Conservation (phyloP, 345 rosid genomes). For the Arabis alpina region DNA sequence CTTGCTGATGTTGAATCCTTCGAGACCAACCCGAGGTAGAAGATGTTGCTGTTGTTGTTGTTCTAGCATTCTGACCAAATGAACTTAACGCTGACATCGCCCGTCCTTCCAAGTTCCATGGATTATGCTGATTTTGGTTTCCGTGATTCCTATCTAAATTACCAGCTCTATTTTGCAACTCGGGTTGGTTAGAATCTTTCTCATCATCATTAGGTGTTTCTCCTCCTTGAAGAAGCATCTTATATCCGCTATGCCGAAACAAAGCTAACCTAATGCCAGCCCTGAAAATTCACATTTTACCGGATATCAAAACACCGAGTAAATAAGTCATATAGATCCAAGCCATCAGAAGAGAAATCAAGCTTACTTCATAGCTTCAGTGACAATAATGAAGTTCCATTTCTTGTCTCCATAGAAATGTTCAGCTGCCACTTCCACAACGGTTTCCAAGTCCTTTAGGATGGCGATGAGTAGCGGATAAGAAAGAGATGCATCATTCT, state of each 20-base stretch:
- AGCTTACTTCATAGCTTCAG: conserved; percentile 83
- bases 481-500: conserved; percentile 57
- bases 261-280: conserved; percentile 67
- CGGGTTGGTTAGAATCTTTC: conserved; percentile 45
- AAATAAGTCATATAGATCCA: not conserved
- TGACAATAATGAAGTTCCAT: conserved; percentile 83
- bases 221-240: conserved; percentile 94
- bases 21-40: conserved; percentile 58
- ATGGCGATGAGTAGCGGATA: conserved; percentile 76
- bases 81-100: conserved; percentile 79
- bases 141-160: conserved; percentile 37
- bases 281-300: conserved; percentile 51
- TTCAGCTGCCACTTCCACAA: conserved; percentile 88
- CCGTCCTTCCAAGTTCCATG: conserved; percentile 77
- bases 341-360: conserved; percentile 22
- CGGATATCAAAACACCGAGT: conserved; percentile 1
- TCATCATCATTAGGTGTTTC: conserved; percentile 71
- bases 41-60: conserved; percentile 28
- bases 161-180: conserved; percentile 44
- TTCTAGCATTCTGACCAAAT: conserved; percentile 80
- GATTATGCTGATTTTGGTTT: conserved; percentile 44
- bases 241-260: conserved; percentile 76
- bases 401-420: conserved; percentile 80
- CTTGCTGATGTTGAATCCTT: conserved; percentile 68
- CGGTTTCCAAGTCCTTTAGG: conserved; percentile 81